phyloP scores from a whole-genome alignment of 352 stramenopile genomes.

The Aphanomyces invadans region DNA sequence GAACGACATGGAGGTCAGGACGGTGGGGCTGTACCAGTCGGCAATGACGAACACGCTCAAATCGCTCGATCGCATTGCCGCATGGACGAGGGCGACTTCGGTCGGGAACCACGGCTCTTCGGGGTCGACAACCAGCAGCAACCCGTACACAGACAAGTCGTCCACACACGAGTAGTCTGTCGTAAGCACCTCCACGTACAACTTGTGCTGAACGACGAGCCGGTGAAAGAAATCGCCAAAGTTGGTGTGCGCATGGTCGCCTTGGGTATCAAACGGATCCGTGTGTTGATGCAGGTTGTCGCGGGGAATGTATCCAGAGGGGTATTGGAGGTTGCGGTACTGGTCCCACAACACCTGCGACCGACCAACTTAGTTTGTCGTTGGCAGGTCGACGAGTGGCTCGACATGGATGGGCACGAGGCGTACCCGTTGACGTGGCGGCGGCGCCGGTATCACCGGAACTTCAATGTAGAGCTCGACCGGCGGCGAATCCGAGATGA shows the following conservation, averaged over 20 bases:
- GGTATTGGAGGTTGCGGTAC: conserved; percentile 84
- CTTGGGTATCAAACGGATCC: conserved; percentile 62
- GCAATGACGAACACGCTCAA: conserved; percentile 66
- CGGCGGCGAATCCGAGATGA: conserved; percentile 37
- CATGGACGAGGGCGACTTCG: conserved; percentile 48
- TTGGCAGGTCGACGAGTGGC: too few species aligned
- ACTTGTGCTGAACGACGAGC: conserved; percentile 49
- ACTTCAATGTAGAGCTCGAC: conserved; percentile 42
- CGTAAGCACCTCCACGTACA: conserved; percentile 65
- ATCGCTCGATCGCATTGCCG: conserved; percentile 48
- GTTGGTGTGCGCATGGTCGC: conserved; percentile 81
- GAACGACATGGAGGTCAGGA: conserved; percentile 54
- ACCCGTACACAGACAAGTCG: conserved; percentile 55
- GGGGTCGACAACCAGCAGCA: conserved; percentile 69
- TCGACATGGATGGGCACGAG: neutral
- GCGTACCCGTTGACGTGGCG: conserved; percentile 31
- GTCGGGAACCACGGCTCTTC: conserved; percentile 72
- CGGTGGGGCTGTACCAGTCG: conserved; percentile 66
- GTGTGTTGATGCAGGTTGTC: conserved; percentile 57
- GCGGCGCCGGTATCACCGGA: conserved; percentile 42
- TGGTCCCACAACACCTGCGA: conserved; percentile 74
- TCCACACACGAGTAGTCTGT: conserved; percentile 68
- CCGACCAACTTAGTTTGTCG: too few species aligned
- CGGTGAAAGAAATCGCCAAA: conserved; percentile 79
- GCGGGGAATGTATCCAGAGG: conserved; percentile 65